Conservation (phyloP, 129 eudicot genomes). For the Chrysanthemum lavandulifolium region DNA sequence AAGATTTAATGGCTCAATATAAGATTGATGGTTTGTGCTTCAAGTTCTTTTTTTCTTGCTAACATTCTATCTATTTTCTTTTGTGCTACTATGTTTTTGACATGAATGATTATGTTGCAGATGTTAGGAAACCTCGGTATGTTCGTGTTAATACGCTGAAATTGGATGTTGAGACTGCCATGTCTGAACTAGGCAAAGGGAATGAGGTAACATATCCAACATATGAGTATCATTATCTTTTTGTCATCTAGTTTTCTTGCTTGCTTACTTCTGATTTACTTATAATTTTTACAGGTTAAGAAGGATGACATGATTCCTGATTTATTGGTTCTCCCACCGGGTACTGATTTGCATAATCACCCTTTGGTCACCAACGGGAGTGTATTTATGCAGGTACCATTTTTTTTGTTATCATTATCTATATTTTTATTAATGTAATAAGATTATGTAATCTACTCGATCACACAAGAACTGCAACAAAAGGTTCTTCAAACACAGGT, state of each 20-base stretch:
- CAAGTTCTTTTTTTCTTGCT: slow-evolving; percentile 9
- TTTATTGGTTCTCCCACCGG: slow-evolving; percentile 78
- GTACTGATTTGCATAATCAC: slow-evolving; percentile 85
- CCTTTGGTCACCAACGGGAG: slow-evolving; percentile 71
- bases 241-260: slow-evolving; percentile 6
- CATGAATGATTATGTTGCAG: slow-evolving; percentile 38
- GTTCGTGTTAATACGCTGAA: slow-evolving; percentile 96
- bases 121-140: slow-evolving; percentile 79
- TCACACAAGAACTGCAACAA: no score
- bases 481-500: no score
- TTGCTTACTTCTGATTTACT: slow-evolving; percentile 16
- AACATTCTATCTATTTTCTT: neutral
- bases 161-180: slow-evolving; percentile 62
- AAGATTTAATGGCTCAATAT: slow-evolving; percentile 61
- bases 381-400: slow-evolving; percentile 88
- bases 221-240: neutral
- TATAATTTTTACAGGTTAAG: slow-evolving; percentile 50
- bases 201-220: slow-evolving; percentile 42
- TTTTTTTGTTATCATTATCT: no score
- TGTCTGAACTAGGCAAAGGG: slow-evolving; percentile 51
- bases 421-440: no score
- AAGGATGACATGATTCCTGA: slow-evolving; percentile 84
- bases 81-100: slow-evolving; percentile 5
- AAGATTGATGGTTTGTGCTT: slow-evolving; percentile 51
- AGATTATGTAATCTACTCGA: no score